Conservation (phyloP, 257 asterid species). For the Verbena officinalis region DNA sequence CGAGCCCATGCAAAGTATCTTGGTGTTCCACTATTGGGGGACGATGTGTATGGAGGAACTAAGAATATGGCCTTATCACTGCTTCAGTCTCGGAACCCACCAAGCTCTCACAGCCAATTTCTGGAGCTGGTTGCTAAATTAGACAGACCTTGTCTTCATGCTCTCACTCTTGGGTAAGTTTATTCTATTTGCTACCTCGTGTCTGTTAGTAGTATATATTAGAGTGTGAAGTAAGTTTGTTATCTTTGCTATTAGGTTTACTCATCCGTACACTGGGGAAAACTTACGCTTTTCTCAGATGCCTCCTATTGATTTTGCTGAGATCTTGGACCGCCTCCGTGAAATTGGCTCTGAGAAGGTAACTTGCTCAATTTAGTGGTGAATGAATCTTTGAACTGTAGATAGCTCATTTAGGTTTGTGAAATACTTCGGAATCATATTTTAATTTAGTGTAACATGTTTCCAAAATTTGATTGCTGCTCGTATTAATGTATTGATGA, state of each 20-base stretch:
- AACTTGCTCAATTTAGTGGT: background rate
- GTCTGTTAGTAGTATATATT: background rate
- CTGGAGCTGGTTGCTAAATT: constrained; percentile 49
- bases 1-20: constrained; percentile 97
- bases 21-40: constrained; percentile 93
- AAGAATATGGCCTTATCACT: constrained; percentile 78
- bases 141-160: constrained; percentile 95
- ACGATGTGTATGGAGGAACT: constrained; percentile 94
- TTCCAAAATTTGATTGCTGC: too few species aligned
- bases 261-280: constrained; percentile 74
- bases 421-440: background rate
- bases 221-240: background rate
- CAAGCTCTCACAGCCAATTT: constrained; percentile 48
- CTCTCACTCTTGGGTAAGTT: constrained; percentile 70
- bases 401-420: background rate
- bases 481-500: too few species aligned
- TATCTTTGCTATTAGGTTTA: constrained; percentile 50
- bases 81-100: constrained; percentile 67
- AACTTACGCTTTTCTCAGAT: constrained; percentile 61
- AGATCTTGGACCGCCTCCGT: constrained; percentile 61
- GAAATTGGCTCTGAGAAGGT: constrained; percentile 58
- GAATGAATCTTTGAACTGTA: background rate
- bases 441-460: too few species aligned
- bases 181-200: background rate
- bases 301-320: constrained; percentile 86